Conservation (phyloP, 2,329 filamentous ascomycete genomes). For the Exophiala aquamarina region DNA sequence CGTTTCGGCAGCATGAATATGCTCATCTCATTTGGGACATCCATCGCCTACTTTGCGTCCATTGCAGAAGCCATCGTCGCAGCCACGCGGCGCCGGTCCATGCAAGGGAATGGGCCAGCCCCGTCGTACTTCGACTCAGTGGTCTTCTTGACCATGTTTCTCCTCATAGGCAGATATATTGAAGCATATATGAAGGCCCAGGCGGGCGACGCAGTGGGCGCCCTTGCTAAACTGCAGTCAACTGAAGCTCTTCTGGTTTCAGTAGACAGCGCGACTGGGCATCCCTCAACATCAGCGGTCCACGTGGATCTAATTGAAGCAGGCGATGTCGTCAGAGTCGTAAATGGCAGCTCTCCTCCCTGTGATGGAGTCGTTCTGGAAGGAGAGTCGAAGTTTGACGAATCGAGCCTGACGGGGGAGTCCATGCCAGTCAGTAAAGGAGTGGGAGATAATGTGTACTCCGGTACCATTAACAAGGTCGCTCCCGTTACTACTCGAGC, state of each 20-base stretch:
- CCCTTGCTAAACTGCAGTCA: slow-evolving; percentile 74
- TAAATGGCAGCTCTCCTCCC: slow-evolving; percentile 78
- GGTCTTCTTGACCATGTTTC: slow-evolving; percentile 85
- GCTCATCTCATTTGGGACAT: slow-evolving; percentile 83
- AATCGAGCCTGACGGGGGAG: slow-evolving; percentile 76
- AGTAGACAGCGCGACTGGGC: slow-evolving; percentile 4
- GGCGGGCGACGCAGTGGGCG: slow-evolving; percentile 80
- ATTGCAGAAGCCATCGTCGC: slow-evolving; percentile 72
- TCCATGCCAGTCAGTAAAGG: slow-evolving; percentile 46
- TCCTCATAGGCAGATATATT: slow-evolving; percentile 60
- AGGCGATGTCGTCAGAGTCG: slow-evolving; percentile 72
- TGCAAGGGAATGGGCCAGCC: slow-evolving; percentile 12
- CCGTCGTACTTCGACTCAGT: slow-evolving; percentile 83
- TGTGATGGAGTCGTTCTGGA: slow-evolving; percentile 69
- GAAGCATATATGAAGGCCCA: slow-evolving; percentile 91
- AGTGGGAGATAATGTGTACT: slow-evolving; percentile 43
- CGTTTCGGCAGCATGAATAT: slow-evolving; percentile 98
- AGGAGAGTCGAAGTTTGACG: slow-evolving; percentile 72
- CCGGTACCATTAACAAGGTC: slow-evolving; percentile 49
- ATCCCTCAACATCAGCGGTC: slow-evolving; percentile 41
- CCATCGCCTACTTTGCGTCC: slow-evolving; percentile 82
- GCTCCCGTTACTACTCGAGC: slow-evolving; percentile 45
- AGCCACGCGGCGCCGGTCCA: slow-evolving; percentile 35
- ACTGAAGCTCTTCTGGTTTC: slow-evolving; percentile 69
- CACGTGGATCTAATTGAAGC: slow-evolving; percentile 69